Percentiles rank a stretch among this genome's conserved stretches.
Evolutionary conservation across 2,329 filamentous ascomycete species (phyloP).

Genomic region (Trichophyton benhamiae): DNA sequence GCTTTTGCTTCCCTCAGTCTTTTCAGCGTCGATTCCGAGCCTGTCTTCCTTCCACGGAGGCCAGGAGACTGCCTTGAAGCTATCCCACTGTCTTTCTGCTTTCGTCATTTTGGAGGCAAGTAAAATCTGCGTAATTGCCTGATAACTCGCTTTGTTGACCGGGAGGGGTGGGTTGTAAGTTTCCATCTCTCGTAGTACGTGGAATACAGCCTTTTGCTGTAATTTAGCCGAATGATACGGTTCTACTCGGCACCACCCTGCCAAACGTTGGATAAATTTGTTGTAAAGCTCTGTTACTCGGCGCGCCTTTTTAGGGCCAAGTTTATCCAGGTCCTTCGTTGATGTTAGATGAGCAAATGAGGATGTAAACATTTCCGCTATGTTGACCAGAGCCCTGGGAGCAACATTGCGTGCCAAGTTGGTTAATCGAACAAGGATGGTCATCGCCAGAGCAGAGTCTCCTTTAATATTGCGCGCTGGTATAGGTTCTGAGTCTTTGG

Average conservation of each 20-base stretch:
- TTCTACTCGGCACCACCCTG: slow-evolving; percentile 35
- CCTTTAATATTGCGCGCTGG: slow-evolving; percentile 5
- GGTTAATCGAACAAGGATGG: slow-evolving; percentile 37
- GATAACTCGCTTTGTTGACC: slow-evolving; percentile 47
- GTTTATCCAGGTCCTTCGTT: slow-evolving; percentile 6
- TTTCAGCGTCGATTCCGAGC: slow-evolving; percentile 47
- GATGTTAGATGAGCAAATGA: slow-evolving; percentile 18
- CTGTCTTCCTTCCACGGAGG: slow-evolving; percentile 54
- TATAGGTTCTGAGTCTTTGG: background rate
- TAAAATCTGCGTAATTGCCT: slow-evolving; percentile 44
- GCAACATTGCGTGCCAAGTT: slow-evolving; percentile 40
- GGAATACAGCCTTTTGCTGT: slow-evolving; percentile 47
- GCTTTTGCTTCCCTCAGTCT: slow-evolving; percentile 45
- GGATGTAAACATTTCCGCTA: slow-evolving; percentile 30
- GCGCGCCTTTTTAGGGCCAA: slow-evolving; percentile 13
- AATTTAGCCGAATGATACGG: slow-evolving; percentile 38
- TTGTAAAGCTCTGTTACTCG: slow-evolving; percentile 38
- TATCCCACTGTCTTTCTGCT: slow-evolving; percentile 45
- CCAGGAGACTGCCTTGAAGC: slow-evolving; percentile 49
- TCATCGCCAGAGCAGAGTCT: slow-evolving; percentile 20
- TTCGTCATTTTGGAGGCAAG: slow-evolving; percentile 45
- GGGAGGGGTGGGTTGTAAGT: slow-evolving; percentile 41
- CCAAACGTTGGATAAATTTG: slow-evolving; percentile 36
- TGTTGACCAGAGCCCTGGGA: slow-evolving; percentile 35
- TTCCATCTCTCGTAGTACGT: slow-evolving; percentile 46